Evolutionary conservation across 2,329 filamentous ascomycete genomes (phyloP).

Genomic region (Cyclaneusma minus): DNA sequence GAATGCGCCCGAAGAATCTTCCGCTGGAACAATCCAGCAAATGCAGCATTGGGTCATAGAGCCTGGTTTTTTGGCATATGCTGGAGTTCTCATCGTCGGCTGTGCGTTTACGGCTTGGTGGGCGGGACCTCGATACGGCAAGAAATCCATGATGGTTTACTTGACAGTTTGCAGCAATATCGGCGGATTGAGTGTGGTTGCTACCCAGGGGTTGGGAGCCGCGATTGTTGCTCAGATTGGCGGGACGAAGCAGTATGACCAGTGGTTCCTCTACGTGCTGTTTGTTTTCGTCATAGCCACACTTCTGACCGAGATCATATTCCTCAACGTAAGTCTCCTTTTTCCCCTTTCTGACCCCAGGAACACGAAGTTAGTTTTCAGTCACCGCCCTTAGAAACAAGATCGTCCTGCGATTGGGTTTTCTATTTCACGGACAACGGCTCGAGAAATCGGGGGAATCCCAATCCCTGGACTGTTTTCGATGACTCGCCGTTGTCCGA

Average conservation of each 20-base stretch:
- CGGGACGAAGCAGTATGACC: constrained; percentile 79
- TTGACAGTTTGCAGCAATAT: constrained; percentile 92
- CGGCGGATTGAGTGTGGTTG: constrained; percentile 85
- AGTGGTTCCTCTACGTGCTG: constrained; percentile 92
- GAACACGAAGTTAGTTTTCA: too few species aligned
- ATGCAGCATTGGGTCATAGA: constrained; percentile 80
- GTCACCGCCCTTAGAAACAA: too few species aligned
- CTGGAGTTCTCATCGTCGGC: constrained; percentile 67
- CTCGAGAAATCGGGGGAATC: too few species aligned
- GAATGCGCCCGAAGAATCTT: constrained; percentile 77
- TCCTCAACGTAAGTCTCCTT: constrained; percentile 65
- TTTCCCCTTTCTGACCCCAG: constrained; percentile 3
- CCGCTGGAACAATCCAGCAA: constrained; percentile 75
- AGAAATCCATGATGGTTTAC: constrained; percentile 96
- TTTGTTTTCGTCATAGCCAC: constrained; percentile 84
- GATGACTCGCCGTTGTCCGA: too few species aligned
- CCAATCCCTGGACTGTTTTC: too few species aligned
- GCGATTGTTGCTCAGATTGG: constrained; percentile 77
- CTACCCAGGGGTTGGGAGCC: constrained; percentile 81
- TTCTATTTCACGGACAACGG: too few species aligned
- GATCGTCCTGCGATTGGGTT: too few species aligned
- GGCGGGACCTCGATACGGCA: constrained; percentile 76
- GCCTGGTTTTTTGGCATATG: constrained; percentile 74
- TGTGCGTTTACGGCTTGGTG: constrained; percentile 60
- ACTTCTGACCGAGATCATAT: constrained; percentile 85